Evolutionary conservation across 805 yeast species (phyloP).

Genomic region (Hagleromyces aurorensis): DNA sequence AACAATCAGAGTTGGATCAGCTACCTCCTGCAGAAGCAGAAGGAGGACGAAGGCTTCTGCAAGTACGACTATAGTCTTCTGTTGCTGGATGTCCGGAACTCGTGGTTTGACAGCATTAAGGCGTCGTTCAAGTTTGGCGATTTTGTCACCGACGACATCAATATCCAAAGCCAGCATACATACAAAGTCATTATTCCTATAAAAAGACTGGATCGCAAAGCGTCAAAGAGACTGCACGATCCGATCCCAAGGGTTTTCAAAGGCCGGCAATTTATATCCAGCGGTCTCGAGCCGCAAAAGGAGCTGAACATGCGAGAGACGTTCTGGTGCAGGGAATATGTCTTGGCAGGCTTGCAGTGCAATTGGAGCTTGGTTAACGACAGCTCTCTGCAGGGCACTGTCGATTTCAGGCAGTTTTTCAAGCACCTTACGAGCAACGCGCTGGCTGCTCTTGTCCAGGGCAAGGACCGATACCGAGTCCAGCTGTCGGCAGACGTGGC

Average conservation of each 20-base stretch:
- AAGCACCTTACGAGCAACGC: no score
- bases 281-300: constrained; percentile 47
- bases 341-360: constrained; percentile 55
- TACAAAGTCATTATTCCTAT: constrained; percentile 67
- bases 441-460: no score
- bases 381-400: constrained; percentile 12
- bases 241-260: constrained; percentile 66
- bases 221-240: constrained; percentile 23
- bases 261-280: constrained; percentile 52
- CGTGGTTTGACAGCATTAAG: constrained; percentile 57
- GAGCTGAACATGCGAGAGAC: constrained; percentile 47
- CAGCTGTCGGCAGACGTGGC: no score
- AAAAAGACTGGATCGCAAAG: constrained; percentile 40
- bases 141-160: constrained; percentile 14
- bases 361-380: constrained; percentile 42
- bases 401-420: constrained; percentile 23
- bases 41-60: constrained; percentile 16
- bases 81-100: constrained; percentile 70
- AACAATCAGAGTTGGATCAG: constrained; percentile 24
- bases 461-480: no score
- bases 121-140: constrained; percentile 32
- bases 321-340: constrained; percentile 74
- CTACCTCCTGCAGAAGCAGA: constrained; percentile 15
- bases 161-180: constrained; percentile 39
- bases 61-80: constrained; percentile 52